Evolutionary conservation across 805 yeast genomes (phyloP).

Genomic region (Ogataea populi-albae): DNA sequence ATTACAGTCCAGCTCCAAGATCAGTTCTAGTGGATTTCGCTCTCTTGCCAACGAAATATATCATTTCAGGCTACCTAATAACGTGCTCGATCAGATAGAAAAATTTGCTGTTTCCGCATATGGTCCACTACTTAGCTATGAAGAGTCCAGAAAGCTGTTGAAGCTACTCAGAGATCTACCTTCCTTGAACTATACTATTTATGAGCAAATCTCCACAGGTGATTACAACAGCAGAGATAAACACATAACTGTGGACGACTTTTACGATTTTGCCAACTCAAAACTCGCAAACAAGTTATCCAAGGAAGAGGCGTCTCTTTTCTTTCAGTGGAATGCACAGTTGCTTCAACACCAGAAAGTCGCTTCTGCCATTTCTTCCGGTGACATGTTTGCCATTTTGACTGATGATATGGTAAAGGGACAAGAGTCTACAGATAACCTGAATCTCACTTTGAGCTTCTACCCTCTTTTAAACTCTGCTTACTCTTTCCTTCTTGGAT

Average conservation of each 20-base stretch:
- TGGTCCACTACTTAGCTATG: slow-evolving; percentile 44
- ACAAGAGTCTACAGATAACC: slow-evolving; percentile 41
- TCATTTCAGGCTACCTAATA: slow-evolving; percentile 34
- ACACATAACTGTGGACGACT: slow-evolving; percentile 24
- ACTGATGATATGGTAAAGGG: slow-evolving; percentile 54
- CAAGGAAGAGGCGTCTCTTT: slow-evolving; percentile 30
- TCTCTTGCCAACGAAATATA: slow-evolving; percentile 24
- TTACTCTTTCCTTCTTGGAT: slow-evolving; percentile 85
- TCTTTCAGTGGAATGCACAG: slow-evolving; percentile 35
- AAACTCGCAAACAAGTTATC: slow-evolving; percentile 16
- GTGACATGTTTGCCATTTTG: slow-evolving; percentile 38
- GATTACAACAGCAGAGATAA: slow-evolving; percentile 18
- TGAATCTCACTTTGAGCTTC: slow-evolving; percentile 35
- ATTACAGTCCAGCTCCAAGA: slow-evolving; percentile 10
- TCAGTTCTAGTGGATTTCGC: slow-evolving; percentile 21
- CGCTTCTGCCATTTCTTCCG: slow-evolving; percentile 26
- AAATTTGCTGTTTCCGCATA: slow-evolving; percentile 32
- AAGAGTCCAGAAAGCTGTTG: slow-evolving; percentile 46
- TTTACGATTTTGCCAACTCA: slow-evolving; percentile 25
- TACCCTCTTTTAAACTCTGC: slow-evolving; percentile 78
- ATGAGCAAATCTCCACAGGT: slow-evolving; percentile 27
- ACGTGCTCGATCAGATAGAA: slow-evolving; percentile 65
- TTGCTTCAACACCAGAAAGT: slow-evolving; percentile 25
- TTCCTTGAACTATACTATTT: slow-evolving; percentile 30
- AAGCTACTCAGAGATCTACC: slow-evolving; percentile 41